phyloP scores from a whole-genome alignment of 441 rosid genomes.

The Pelargonium myrrhifolium region DNA sequence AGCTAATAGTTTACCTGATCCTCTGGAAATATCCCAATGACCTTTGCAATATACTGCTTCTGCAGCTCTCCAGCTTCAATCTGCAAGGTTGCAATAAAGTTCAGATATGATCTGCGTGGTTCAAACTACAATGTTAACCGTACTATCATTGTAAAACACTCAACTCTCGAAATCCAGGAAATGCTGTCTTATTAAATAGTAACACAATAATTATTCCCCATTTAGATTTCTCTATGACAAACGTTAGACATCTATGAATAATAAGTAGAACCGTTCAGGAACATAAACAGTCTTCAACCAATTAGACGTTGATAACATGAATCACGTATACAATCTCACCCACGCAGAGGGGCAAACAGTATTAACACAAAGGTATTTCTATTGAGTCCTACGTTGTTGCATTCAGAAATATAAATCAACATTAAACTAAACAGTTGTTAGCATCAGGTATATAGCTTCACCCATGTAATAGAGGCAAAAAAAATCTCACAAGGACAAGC shows the following conservation, averaged over 20 bases:
- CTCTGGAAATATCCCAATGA: conserved; percentile 71
- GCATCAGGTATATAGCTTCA: not conserved
- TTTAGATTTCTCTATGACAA: not conserved
- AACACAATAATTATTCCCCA: not conserved
- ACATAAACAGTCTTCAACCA: not conserved
- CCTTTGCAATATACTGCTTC: conserved; percentile 76
- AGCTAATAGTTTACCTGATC: conserved; percentile 47
- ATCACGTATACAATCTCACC: not conserved
- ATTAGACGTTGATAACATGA: not conserved
- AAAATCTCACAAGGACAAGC: not conserved
- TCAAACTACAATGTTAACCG: not conserved
- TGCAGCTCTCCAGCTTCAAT: conserved; percentile 73
- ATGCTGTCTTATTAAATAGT: not conserved
- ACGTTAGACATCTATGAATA: not conserved
- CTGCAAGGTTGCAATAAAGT: conserved; percentile 32
- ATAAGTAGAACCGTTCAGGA: not conserved
- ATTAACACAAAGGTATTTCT: not conserved
- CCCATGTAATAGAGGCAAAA: not conserved
- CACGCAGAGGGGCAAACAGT: not conserved
- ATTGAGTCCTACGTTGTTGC: not conserved
- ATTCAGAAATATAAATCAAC: not conserved
- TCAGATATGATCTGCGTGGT: not conserved
- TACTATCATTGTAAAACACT: not conserved
- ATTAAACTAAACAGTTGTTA: not conserved
- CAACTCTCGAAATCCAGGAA: not conserved